phyloP scores from a whole-genome alignment of 2,329 filamentous ascomycete genomes.

The Rugonectria rugulosa region DNA sequence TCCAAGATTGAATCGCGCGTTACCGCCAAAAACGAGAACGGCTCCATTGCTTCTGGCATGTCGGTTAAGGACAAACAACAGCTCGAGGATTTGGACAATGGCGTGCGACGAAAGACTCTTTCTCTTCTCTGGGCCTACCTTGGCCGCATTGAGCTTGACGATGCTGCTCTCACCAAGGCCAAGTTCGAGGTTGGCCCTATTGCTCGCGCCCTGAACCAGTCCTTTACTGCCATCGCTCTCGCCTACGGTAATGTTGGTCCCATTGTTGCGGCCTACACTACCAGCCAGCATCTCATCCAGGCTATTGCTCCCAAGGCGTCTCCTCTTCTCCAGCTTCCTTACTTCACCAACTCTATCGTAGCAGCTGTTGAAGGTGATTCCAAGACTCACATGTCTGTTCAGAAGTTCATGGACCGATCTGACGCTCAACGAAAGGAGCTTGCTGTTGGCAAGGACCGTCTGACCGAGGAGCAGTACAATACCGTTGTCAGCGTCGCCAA shows the following conservation, averaged over 20 bases:
- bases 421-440: slow-evolving; percentile 76
- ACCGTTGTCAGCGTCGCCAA: slow-evolving; percentile 78
- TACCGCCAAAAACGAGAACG: slow-evolving; percentile 64
- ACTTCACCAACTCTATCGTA: slow-evolving; percentile 76
- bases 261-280: slow-evolving; percentile 81
- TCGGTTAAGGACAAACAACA: slow-evolving; percentile 77
- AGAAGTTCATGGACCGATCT: slow-evolving; percentile 87
- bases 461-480: slow-evolving; percentile 79
- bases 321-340: slow-evolving; percentile 88
- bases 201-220: slow-evolving; percentile 83
- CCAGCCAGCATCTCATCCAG: slow-evolving; percentile 88
- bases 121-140: slow-evolving; percentile 95
- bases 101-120: slow-evolving; percentile 82
- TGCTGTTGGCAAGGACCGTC: slow-evolving; percentile 72
- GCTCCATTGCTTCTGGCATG: slow-evolving; percentile 64
- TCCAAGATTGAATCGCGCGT: slow-evolving; percentile 86
- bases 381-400: slow-evolving; percentile 78
- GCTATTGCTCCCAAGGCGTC: slow-evolving; percentile 84
- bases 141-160: slow-evolving; percentile 84
- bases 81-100: slow-evolving; percentile 82
- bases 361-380: slow-evolving; percentile 76
- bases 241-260: slow-evolving; percentile 86
- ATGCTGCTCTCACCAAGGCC: slow-evolving; percentile 77
- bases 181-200: slow-evolving; percentile 92
- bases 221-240: slow-evolving; percentile 85